Conservation (phyloP, 2,329 filamentous ascomycete genomes). For the Arthrobotrys entomopaga region DNA sequence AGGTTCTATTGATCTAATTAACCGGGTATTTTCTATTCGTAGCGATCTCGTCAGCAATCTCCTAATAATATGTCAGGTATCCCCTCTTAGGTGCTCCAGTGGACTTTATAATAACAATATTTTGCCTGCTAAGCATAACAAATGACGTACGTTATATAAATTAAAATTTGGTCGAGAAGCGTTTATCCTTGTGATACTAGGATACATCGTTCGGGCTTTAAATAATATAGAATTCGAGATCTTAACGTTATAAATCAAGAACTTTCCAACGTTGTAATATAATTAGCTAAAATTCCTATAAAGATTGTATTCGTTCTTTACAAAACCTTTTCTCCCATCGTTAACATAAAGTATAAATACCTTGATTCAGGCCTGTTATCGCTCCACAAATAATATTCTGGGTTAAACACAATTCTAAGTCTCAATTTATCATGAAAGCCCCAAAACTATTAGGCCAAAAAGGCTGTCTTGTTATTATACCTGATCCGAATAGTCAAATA, state of each 20-base stretch:
- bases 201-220: slow-evolving; percentile 15
- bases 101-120: too few relatives aligned
- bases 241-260: background rate
- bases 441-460: slow-evolving; percentile 17
- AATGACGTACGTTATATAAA: slow-evolving; percentile 28
- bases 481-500: too few relatives aligned
- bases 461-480: too few relatives aligned
- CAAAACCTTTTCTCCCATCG: slow-evolving; percentile 1
- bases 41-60: background rate
- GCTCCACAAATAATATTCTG: slow-evolving; percentile 8
- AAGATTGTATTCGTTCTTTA: background rate
- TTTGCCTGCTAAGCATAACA: too few relatives aligned
- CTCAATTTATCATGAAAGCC: slow-evolving; percentile 27
- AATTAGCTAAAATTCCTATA: slow-evolving; percentile 3
- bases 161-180: slow-evolving; percentile 32
- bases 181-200: slow-evolving; percentile 10
- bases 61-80: too few relatives aligned
- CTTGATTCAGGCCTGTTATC: slow-evolving; percentile 7
- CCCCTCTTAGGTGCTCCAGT: too few relatives aligned
- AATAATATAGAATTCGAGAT: background rate
- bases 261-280: slow-evolving; percentile 37
- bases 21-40: slow-evolving; percentile 35
- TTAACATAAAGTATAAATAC: slow-evolving; percentile 33
- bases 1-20: slow-evolving; percentile 15
- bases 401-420: slow-evolving; percentile 1